Evolutionary conservation across 768 basidiomycete genomes (phyloP), one percentile per base, ranked within the genome.

Genomic region (Amanita polypyramis): DNA sequence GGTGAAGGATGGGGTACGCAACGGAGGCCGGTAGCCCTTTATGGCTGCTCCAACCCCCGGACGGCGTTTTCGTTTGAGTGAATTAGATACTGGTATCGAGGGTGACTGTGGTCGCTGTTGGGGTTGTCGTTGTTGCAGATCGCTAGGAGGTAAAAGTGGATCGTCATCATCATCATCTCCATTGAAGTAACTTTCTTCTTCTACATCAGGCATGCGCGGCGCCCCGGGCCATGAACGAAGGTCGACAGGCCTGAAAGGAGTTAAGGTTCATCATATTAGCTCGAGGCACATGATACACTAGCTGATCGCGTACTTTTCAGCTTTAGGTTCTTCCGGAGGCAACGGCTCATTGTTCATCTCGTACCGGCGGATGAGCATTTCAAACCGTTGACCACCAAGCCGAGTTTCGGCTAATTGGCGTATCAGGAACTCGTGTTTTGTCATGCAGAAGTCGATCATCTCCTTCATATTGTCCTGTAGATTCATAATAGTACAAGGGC

Each of bases 121-220:
- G 35, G 39, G 37, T 34, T 41, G 47, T 32, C 47, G 47, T 66
- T 37, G 36, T 9, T 36, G 42, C 15, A 25, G 65, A 39, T 64
- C 68, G 46, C 69, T 67, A 6, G 69, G 58, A 45, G 65, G 68
- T 32, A 69, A 55, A 38, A 62, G 3, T 17, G 32, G 52, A 32
- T 73, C 56, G 14, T 73, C 70, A 29, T 73, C 69, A 54, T 92
- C 92, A 36, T 91, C 87, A 52, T 88, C 87, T 23, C 70, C 75
- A 56, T 94, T 91, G 75, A 96, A 97, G 68, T 96, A 98, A 51
- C 84, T 78, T 62, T 98, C 94, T 62, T 98, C 94, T 52, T 88
- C 85, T 4, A 72, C 72, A 53, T 89, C 88, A 49, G 80, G 62
- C 29, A 66, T 60, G 27, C 74, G 75, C 36, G 72, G 74, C 56